Evolutionary conservation across 164 flowering plant species (phyloP), one percentile per base, ranked within the genome.

Genomic region (Malania oleifera): DNA sequence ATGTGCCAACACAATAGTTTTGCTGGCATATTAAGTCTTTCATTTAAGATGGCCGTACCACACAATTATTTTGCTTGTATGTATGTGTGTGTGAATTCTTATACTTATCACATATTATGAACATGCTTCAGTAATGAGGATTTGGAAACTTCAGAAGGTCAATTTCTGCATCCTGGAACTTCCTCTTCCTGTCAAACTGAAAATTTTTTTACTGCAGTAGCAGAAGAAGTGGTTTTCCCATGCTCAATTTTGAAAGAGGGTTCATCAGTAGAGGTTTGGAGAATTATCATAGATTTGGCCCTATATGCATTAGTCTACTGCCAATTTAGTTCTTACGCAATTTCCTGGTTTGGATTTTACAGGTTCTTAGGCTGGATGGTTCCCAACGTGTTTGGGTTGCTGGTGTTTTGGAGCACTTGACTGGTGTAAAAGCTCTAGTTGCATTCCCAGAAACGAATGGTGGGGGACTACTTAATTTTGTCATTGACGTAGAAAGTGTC

Each of bases 241-340:
- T 60, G 71, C 70, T 60, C 62, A 13, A 40, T 13, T 35, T 63
- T 74, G 25, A 56, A 68, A 35, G 63, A 71, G 62, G 73, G 63
- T 39, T 59, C 72, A 18, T 43, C 64, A 26, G 75, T 73, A 44
- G 75, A 76, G 80, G 80, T 73, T 53, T 28, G 54, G 11, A 13
- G 24, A 37, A 17, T 41, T 60, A 5, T 44, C n/a, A 6, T 46
- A 6, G n/a, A 20, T 46, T 20, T 46, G 25, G 26, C 4, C 1
- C 12, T 2, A 15, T 46, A 19, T n/a, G 4, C 5, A 22, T n/a
- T 20, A 26, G 31, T 31, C 27, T 46, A 18, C 28, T 58, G 25
- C n/a, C n/a, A n/a, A n/a, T n/a, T n/a, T 56, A 25, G 39, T 48
- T 18, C 57, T 57, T 41, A 54, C 31, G 22, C 53, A 23, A 18